These are phyloP conservation scores for Rhizophagus prolifer DNA, from an alignment of 192 early-diverging fungal genomes.

Conservation along the genomic window DNA sequence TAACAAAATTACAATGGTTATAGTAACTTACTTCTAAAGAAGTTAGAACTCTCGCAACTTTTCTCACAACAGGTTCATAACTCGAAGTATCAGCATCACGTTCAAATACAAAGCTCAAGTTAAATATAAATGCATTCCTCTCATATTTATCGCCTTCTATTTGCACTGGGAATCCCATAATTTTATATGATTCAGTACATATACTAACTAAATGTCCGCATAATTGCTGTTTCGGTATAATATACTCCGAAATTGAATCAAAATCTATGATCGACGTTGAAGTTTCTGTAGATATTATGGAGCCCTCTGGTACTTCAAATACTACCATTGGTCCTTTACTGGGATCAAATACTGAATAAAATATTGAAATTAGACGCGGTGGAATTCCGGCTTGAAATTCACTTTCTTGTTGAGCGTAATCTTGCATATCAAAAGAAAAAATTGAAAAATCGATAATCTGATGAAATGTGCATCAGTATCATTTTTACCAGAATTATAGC, in stretches of 20 bases:
- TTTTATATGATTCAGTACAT: constrained; percentile 64
- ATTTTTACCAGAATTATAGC: no score
- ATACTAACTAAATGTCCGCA: constrained; percentile 76
- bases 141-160: constrained; percentile 61
- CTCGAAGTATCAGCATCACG: constrained; percentile 72
- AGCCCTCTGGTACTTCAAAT: constrained; percentile 76
- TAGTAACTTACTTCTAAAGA: constrained; percentile 69
- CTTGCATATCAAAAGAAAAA: constrained; percentile 16
- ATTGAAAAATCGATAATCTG: neutral
- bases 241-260: constrained; percentile 74
- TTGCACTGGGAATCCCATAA: constrained; percentile 73
- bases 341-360: constrained; percentile 79
- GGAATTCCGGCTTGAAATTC: constrained; percentile 27
- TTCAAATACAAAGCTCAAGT: constrained; percentile 94
- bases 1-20: neutral
- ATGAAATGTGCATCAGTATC: no score
- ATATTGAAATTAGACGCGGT: constrained; percentile 72
- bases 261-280: constrained; percentile 65
- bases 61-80: constrained; percentile 87
- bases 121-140: constrained; percentile 87
- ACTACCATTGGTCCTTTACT: constrained; percentile 73
- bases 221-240: constrained; percentile 81
- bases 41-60: constrained; percentile 79
- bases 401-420: constrained; percentile 23
- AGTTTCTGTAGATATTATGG: constrained; percentile 40